Evolutionary conservation across 2,329 filamentous ascomycete genomes (phyloP).

Genomic region (Aspergillus carbonarius): DNA sequence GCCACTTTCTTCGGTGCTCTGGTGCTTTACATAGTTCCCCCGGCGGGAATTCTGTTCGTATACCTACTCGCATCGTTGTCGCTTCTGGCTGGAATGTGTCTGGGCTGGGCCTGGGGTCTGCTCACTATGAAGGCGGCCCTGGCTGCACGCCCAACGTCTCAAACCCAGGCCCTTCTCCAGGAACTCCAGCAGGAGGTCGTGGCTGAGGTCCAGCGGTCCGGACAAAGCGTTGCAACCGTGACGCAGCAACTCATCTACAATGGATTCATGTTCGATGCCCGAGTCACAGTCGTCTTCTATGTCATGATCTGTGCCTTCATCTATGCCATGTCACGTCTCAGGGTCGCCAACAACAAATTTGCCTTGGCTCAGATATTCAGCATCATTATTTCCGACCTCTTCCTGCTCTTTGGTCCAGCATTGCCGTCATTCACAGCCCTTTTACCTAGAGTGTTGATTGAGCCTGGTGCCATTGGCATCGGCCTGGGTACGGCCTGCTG

Average conservation of each 20-base stretch:
- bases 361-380: slow-evolving; percentile 48
- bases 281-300: slow-evolving; percentile 40
- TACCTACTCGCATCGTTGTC: slow-evolving; percentile 46
- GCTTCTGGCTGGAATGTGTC: slow-evolving; percentile 47
- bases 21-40: slow-evolving; percentile 49
- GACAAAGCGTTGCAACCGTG: slow-evolving; percentile 27
- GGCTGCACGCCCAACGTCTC: slow-evolving; percentile 42
- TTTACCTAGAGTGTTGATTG: slow-evolving; percentile 42
- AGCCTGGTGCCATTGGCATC: slow-evolving; percentile 48
- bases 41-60: slow-evolving; percentile 48
- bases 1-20: slow-evolving; percentile 48
- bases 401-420: slow-evolving; percentile 46
- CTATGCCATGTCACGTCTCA: slow-evolving; percentile 47
- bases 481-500: slow-evolving; percentile 48
- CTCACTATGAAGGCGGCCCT: slow-evolving; percentile 51
- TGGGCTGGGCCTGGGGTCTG: slow-evolving; percentile 53
- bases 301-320: slow-evolving; percentile 47
- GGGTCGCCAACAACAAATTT: slow-evolving; percentile 49
- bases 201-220: slow-evolving; percentile 34
- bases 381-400: slow-evolving; percentile 49
- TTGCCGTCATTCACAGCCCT: slow-evolving; percentile 44
- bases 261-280: slow-evolving; percentile 51
- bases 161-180: slow-evolving; percentile 36
- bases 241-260: slow-evolving; percentile 42
- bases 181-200: slow-evolving; percentile 34